Percentiles rank a stretch among this genome's conserved stretches.
phyloP scores from a whole-genome alignment of 2,329 filamentous ascomycete species.

The Pseudocercospora pini-densiflorae region DNA sequence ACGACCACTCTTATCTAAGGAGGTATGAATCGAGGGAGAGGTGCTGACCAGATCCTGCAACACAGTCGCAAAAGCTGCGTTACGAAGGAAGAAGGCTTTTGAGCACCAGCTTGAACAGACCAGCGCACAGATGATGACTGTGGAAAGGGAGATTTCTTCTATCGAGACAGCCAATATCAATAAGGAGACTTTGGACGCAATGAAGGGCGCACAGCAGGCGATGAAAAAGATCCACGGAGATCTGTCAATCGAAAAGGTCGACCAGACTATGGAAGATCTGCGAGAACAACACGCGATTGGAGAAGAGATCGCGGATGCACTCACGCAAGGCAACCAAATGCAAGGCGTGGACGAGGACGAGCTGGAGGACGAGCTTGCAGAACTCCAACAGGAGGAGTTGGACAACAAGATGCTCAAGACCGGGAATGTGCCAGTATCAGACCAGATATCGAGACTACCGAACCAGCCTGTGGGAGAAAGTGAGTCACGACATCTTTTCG shows the following conservation, averaged over 20 bases:
- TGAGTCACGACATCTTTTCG: constrained; percentile 56
- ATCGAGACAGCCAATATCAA: constrained; percentile 99
- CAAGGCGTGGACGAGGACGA: constrained; percentile 83
- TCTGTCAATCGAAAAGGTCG: constrained; percentile 91
- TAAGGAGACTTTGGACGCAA: constrained; percentile 89
- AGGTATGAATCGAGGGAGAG: neutral
- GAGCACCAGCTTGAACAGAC: constrained; percentile 94
- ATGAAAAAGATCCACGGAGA: constrained; percentile 94
- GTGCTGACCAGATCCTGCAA: constrained; percentile 1
- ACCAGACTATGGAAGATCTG: constrained; percentile 91
- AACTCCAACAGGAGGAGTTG: constrained; percentile 87
- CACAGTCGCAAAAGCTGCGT: constrained; percentile 83
- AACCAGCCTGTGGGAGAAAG: constrained; percentile 73
- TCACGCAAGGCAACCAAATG: constrained; percentile 71
- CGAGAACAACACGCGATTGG: constrained; percentile 91
- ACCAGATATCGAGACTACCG: constrained; percentile 78
- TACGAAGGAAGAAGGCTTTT: constrained; percentile 92
- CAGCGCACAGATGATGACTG: constrained; percentile 81
- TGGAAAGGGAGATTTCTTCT: constrained; percentile 93
- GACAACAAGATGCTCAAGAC: constrained; percentile 94
- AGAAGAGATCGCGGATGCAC: constrained; percentile 87
- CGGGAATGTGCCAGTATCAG: constrained; percentile 79
- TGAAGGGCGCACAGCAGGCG: constrained; percentile 86
- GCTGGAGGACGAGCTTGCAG: constrained; percentile 81
- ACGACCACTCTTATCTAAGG: constrained; percentile 9